Evolutionary conservation across 2,329 filamentous ascomycete species (phyloP), one percentile per base, ranked within the genome.

Genomic region (Neofusicoccum kwambonambiense): DNA sequence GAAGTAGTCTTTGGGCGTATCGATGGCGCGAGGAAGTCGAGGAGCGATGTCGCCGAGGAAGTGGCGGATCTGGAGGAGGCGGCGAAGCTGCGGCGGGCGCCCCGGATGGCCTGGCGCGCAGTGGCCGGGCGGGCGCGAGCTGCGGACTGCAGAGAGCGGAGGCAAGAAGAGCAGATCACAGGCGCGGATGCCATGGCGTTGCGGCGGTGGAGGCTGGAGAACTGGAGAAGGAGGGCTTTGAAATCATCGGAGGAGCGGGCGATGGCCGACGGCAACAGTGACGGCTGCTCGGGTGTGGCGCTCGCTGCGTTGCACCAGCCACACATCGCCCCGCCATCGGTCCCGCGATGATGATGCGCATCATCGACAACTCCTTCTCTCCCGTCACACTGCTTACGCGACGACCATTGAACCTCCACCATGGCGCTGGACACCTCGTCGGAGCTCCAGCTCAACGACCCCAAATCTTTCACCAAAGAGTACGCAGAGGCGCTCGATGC

Each of bases 401-500:
- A n/a, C 62, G 50, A 15, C 45, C 34, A 62, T 51, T 51, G 44
- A 51, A 31, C 45, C 35, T 15, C 19, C 35, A n/a, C 34, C 45
- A 62, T 62, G 58, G 35, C 58, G 13, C 45, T 51, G 6, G 39
- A 44, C 19, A 4, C 27, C 7, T 15, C 41, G 27, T 11, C 56
- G 2, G 41, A 60, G 56, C 56, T 62, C 9, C 44, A 22, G 45
- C 45, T 62, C 42, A 35, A 64, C 42, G 62, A 44, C 22, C 52
- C 12, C 63, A 73, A 58, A 57, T 68, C 76, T 6, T 70, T 69
- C 66, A 74, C 73, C 4, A 71, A 74, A 60, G 66, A 70, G 3
- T 77, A 74, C 67, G 74, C 76, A 13, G 68, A 66, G 17, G 66
- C 66, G 12, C 66, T 75, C 60, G 80, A 82, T 65, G 71, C 67